Evolutionary conservation across 441 rosid genomes (phyloP).

Genomic region (Syzygium syzygioides): DNA sequence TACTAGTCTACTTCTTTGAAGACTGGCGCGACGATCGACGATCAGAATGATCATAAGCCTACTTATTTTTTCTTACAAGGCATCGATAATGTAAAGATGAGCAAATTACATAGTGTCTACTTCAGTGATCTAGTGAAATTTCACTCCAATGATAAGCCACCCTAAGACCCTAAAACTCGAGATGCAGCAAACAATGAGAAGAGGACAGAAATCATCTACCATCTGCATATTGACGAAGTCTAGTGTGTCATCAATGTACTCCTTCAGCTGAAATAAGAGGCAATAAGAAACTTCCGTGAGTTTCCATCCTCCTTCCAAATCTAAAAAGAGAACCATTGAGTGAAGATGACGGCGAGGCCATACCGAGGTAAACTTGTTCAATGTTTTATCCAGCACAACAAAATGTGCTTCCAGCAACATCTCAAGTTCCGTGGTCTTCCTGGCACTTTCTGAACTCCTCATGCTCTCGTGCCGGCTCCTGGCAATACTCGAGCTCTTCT

Average conservation of each 20-base stretch:
- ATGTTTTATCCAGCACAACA: constrained; percentile 86
- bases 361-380: constrained; percentile 94
- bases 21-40: background rate
- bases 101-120: background rate
- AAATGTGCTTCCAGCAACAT: constrained; percentile 99
- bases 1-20: background rate
- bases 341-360: background rate
- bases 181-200: background rate
- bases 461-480: constrained; percentile 92
- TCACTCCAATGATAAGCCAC: background rate
- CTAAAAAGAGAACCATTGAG: background rate
- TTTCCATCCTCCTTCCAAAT: background rate
- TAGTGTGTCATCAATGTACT: constrained; percentile 75
- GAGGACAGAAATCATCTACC: constrained; percentile 29
- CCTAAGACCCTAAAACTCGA: background rate
- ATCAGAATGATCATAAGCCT: background rate
- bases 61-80: background rate
- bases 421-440: constrained; percentile 80
- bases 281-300: background rate
- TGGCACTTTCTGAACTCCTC: constrained; percentile 69
- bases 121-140: background rate
- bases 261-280: constrained; percentile 66
- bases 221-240: too few species aligned
- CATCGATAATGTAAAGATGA: background rate
- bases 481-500: constrained; percentile 77